Base-by-base conservation (phyloP, 345 rosid species). In the Angophora floribunda region DNA sequence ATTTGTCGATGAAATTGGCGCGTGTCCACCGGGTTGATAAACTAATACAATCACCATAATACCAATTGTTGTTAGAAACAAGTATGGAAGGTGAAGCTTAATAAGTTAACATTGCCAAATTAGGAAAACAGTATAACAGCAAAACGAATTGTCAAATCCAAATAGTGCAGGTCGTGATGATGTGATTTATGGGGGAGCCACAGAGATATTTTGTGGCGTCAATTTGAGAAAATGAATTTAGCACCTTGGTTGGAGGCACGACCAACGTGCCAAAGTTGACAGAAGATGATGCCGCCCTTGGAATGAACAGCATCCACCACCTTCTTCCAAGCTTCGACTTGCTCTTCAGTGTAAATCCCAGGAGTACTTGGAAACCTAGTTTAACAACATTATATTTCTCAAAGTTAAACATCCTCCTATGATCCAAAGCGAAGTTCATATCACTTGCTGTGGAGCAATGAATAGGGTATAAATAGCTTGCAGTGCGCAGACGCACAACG, bases 261-360 rank as follows among this genome's bases (percentile, higher is more conserved):
- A 70, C 98, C 99, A 41, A 95, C 99, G 13, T 97, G 99, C 98
- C 98, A 96, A 32, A 97, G 87, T 80, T 97, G 99, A 91, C 98
- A 96, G 89, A 97, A 96, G 53, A 96, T 93, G 88, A 96, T 86
- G 91, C 95, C 90, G 17, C 98, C 99, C 88, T 93, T 94, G 52
- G 94, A 93, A 86, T 97, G 99, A 91, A 94, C 98, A 9, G 96
- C 97, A 19, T 94, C 93, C 75, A 95, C 98, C 65, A 96, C 95
- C 53, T 88, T 89, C 92, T 91, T 97, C 99, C 99, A 97, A 67
- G 97, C 97, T 49, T 95, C 93, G n/a, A 95, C 96, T 87, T 96
- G 99, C 90, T 96, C 97, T 26, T 95, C 96, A 1, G 91, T 85
- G 91, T 95, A 97, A 89, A 96, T 97, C n/a, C 99, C 99, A 51